Base-by-base conservation (phyloP, 345 rosid species). In the Nephelium lappaceum region DNA sequence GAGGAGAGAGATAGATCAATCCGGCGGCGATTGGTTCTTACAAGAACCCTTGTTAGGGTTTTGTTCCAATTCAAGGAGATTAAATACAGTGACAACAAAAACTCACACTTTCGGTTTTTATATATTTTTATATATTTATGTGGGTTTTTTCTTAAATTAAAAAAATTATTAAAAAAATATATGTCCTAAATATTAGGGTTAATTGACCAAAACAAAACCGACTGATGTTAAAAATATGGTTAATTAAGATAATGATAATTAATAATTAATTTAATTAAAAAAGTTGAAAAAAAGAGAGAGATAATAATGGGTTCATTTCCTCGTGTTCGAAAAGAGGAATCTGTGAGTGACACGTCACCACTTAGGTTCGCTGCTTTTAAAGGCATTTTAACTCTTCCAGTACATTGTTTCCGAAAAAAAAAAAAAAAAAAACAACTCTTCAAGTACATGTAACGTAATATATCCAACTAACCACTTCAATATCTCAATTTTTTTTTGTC, bases 11-110 rank as follows among this genome's bases (percentile, higher is more conserved):
- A 73, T 57, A 55, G 89, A 90, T 88, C 81, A 88, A 84, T 84
- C 87, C 83, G 94, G 93, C 95, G 97, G 97, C 96, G 91, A 88
- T 82, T 82, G 82, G 83, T 83, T 87, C 85, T 83, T 88, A 79
- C 87, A 94, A 91, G 93, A 93, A 91, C 88, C 97, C 94, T 88
- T 60, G 64, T 60, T 93, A 91, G 98, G 98, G 95, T 93, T 92
- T 92, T 91, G 89, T 73, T 76, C 77, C 78, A 75, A 70, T 76
- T 76, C 69, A 68, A 81, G 57, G 81, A 39, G 74, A 78, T 83
- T 81, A 83, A 79, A 87, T 77, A 78, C 79, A 70, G 78, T 76
- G 67, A 24, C 4, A 45, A 72, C 27, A 64, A 72, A 21, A 14
- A 8, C 8, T n/a, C 39, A 49, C 23, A 14, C 64, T n/a, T 57